Percentiles rank a stretch among this genome's conserved stretches.
Evolutionary conservation across 495 filamentous ascomycete species (phyloP).

Genomic region (Tuber magnatum): DNA sequence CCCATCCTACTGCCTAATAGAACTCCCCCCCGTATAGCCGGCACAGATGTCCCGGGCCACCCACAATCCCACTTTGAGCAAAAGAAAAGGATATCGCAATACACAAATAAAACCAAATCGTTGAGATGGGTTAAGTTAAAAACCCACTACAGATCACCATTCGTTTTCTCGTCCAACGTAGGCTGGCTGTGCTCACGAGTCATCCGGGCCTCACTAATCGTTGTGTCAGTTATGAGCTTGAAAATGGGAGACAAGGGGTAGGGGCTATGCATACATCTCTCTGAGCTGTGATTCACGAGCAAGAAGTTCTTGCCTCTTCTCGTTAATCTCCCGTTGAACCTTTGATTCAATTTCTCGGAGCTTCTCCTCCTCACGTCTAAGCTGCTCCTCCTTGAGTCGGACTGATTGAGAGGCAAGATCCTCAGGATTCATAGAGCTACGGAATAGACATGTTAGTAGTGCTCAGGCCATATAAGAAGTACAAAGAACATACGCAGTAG

Average conservation of each 20-base stretch:
- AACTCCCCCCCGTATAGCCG: neutral
- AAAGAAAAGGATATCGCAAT: slow-evolving; percentile 4
- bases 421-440: slow-evolving; percentile 95
- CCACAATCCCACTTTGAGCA: neutral
- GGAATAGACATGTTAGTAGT: slow-evolving; percentile 46
- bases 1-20: neutral
- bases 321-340: slow-evolving; percentile 98
- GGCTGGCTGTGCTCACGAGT: slow-evolving; percentile 50
- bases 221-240: neutral
- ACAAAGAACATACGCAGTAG: slow-evolving; percentile 63
- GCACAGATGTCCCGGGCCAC: neutral
- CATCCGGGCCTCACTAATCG: slow-evolving; percentile 59
- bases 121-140: neutral
- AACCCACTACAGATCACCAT: slow-evolving; percentile 37
- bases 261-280: slow-evolving; percentile 55
- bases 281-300: slow-evolving; percentile 96
- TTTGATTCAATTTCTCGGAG: slow-evolving; percentile 97
- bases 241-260: neutral
- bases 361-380: slow-evolving; percentile 98
- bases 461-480: slow-evolving; percentile 2
- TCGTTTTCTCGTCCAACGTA: slow-evolving; percentile 26
- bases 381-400: slow-evolving; percentile 97
- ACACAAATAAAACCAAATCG: neutral
- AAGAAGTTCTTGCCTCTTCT: slow-evolving; percentile 97
- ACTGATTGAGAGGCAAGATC: slow-evolving; percentile 94